These are phyloP conservation scores for Lumnitzera racemosa DNA, from an alignment of 345 rosid species.

Conservation along the genomic window DNA sequence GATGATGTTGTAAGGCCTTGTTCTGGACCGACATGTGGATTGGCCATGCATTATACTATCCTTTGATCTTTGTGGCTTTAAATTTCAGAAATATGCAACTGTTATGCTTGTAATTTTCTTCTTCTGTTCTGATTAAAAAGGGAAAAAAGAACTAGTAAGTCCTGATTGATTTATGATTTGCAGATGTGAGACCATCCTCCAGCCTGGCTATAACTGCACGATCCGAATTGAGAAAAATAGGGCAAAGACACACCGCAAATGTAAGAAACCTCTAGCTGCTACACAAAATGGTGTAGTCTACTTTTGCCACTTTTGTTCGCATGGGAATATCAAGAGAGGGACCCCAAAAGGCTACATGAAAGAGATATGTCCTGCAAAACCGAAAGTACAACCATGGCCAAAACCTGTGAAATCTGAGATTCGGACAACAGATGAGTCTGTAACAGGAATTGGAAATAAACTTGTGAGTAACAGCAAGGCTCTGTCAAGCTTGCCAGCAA, in stretches of 20 bases:
- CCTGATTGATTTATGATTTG: conserved; percentile 1
- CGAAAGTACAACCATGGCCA: neutral
- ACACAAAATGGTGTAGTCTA: conserved; percentile 59
- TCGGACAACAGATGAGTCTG: conserved; percentile 9
- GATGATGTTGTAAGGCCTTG: too few relatives aligned
- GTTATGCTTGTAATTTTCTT: neutral
- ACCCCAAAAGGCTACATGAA: conserved; percentile 43
- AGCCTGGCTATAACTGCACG: conserved; percentile 66
- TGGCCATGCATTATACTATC: too few relatives aligned
- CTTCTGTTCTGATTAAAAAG: neutral
- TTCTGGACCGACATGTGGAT: too few relatives aligned
- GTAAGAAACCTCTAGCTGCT: conserved; percentile 20
- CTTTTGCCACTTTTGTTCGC: conserved; percentile 60
- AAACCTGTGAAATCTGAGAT: conserved; percentile 10
- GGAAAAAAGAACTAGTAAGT: neutral
- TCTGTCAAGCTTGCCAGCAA: conserved; percentile 12
- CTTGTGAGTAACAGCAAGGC: conserved; percentile 7
- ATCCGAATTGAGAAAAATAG: conserved; percentile 46
- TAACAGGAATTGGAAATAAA: conserved; percentile 9
- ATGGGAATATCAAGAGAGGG: conserved; percentile 44
- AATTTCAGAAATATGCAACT: too few relatives aligned
- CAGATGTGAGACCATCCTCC: conserved; percentile 79
- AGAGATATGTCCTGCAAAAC: conserved; percentile 31
- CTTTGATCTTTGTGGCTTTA: too few relatives aligned
- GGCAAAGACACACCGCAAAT: conserved; percentile 21